These are phyloP conservation scores for Tolypocladium ovalisporum DNA, from an alignment of 2,329 filamentous ascomycete genomes.

Conservation along the genomic window DNA sequence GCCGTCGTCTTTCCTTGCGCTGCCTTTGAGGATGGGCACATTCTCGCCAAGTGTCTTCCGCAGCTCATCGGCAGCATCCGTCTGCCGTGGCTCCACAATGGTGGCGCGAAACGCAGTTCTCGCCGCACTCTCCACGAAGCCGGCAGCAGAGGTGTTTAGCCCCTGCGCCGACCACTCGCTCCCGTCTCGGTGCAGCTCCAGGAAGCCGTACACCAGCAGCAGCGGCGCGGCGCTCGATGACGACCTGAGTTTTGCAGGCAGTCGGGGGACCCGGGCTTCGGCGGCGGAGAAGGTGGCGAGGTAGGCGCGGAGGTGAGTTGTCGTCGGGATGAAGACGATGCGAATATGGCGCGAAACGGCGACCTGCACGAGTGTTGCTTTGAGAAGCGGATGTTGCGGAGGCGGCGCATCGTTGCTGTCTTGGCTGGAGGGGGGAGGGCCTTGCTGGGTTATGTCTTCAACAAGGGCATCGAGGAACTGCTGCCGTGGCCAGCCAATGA, in stretches of 20 bases:
- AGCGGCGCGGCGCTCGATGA: slow-evolving; percentile 21
- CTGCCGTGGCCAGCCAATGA: slow-evolving; percentile 57
- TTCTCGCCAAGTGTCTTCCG: slow-evolving; percentile 34
- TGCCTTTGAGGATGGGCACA: slow-evolving; percentile 52
- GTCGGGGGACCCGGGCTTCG: slow-evolving; percentile 25
- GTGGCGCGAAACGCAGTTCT: slow-evolving; percentile 31
- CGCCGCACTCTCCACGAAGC: slow-evolving; percentile 49
- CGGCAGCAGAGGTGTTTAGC: slow-evolving; percentile 49
- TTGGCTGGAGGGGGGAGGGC: background rate
- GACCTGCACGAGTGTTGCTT: slow-evolving; percentile 57
- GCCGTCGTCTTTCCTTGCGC: slow-evolving; percentile 37
- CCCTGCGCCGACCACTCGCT: slow-evolving; percentile 70
- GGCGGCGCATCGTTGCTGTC: background rate
- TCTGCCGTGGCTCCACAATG: slow-evolving; percentile 33
- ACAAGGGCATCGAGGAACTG: slow-evolving; percentile 53
- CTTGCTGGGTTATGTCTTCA: slow-evolving; percentile 28
- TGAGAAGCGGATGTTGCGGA: slow-evolving; percentile 31
- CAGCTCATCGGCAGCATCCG: slow-evolving; percentile 16
- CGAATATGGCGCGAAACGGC: slow-evolving; percentile 58
- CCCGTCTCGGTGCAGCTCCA: slow-evolving; percentile 55
- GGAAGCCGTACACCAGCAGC: slow-evolving; percentile 53
- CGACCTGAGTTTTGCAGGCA: slow-evolving; percentile 12
- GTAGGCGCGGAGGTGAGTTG: slow-evolving; percentile 68
- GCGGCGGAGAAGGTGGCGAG: slow-evolving; percentile 44
- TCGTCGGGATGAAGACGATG: slow-evolving; percentile 61